Evolutionary conservation across 148 eudicot species (phyloP).

Genomic region (Agrostemma githago): DNA sequence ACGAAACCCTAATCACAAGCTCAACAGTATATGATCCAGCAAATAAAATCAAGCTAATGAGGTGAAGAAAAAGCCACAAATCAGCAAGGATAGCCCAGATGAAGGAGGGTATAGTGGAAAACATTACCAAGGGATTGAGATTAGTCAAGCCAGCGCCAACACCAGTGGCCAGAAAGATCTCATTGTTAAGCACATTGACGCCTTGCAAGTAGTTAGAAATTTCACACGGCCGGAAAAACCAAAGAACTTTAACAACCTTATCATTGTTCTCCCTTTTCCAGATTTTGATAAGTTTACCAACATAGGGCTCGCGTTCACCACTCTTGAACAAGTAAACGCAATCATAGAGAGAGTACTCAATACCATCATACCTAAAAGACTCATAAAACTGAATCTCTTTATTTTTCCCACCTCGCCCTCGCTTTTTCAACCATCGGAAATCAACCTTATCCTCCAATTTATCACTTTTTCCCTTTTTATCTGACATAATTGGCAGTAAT

Average conservation of each 20-base stretch:
- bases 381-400: slow-evolving; percentile 53
- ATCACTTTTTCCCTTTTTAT: slow-evolving; percentile 17
- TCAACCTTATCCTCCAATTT: slow-evolving; percentile 30
- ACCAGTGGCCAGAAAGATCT: slow-evolving; percentile 64
- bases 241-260: slow-evolving; percentile 53
- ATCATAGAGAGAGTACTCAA: slow-evolving; percentile 53
- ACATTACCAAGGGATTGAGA: slow-evolving; percentile 52
- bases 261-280: slow-evolving; percentile 39
- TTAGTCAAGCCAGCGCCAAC: slow-evolving; percentile 54
- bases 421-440: slow-evolving; percentile 64
- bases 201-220: slow-evolving; percentile 39
- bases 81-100: not conserved
- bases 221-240: slow-evolving; percentile 74
- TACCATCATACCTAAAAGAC: slow-evolving; percentile 57
- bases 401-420: slow-evolving; percentile 41
- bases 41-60: not conserved
- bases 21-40: not conserved
- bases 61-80: not conserved
- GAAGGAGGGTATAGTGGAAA: not conserved
- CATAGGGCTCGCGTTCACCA: slow-evolving; percentile 44
- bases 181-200: slow-evolving; percentile 33
- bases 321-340: slow-evolving; percentile 51
- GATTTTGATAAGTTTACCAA: slow-evolving; percentile 60
- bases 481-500: slow-evolving; percentile 19
- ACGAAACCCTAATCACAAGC: not conserved